A percentile compares a stretch with the other conserved stretches of the same genome.
phyloP scores from a whole-genome alignment of 768 basidiomycete species.

The Phanerochaete sordida region DNA sequence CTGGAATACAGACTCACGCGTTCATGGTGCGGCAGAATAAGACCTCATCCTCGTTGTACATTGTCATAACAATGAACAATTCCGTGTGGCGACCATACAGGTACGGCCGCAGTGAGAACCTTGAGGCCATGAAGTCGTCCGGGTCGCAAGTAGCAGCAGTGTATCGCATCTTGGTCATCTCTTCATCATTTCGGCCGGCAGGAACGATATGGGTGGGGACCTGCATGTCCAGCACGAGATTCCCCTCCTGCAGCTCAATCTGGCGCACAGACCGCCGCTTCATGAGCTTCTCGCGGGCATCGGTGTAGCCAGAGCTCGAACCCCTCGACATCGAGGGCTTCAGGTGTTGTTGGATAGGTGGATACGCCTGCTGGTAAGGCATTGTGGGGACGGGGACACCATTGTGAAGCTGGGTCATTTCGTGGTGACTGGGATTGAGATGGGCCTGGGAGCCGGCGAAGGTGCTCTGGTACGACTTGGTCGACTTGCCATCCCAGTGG shows the following conservation, averaged over 20 bases:
- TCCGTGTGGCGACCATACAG: slow-evolving; percentile 81
- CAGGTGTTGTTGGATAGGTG: slow-evolving; percentile 44
- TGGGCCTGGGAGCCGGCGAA: slow-evolving; percentile 70
- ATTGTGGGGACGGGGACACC: slow-evolving; percentile 40
- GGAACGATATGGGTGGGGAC: slow-evolving; percentile 80
- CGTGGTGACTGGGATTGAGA: slow-evolving; percentile 55
- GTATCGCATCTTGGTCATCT: slow-evolving; percentile 83
- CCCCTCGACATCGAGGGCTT: slow-evolving; percentile 48
- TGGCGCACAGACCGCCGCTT: slow-evolving; percentile 76
- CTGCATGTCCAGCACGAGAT: slow-evolving; percentile 79
- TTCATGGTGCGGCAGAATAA: slow-evolving; percentile 83
- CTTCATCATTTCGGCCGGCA: slow-evolving; percentile 60
- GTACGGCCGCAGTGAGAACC: slow-evolving; percentile 78
- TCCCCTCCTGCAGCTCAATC: slow-evolving; percentile 77
- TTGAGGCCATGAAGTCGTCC: slow-evolving; percentile 76
- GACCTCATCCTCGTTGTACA: slow-evolving; percentile 91
- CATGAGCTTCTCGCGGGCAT: slow-evolving; percentile 77
- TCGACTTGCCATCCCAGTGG: slow-evolving; percentile 47
- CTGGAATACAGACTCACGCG: slow-evolving; percentile 46
- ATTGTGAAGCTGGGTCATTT: slow-evolving; percentile 45
- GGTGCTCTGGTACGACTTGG: slow-evolving; percentile 62
- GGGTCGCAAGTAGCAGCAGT: slow-evolving; percentile 89
- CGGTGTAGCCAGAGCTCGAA: slow-evolving; percentile 54
- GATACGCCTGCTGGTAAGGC: slow-evolving; percentile 43
- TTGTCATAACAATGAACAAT: slow-evolving; percentile 94